phyloP scores from a whole-genome alignment of 805 yeast species.

The Saturnispora zaruensis region DNA sequence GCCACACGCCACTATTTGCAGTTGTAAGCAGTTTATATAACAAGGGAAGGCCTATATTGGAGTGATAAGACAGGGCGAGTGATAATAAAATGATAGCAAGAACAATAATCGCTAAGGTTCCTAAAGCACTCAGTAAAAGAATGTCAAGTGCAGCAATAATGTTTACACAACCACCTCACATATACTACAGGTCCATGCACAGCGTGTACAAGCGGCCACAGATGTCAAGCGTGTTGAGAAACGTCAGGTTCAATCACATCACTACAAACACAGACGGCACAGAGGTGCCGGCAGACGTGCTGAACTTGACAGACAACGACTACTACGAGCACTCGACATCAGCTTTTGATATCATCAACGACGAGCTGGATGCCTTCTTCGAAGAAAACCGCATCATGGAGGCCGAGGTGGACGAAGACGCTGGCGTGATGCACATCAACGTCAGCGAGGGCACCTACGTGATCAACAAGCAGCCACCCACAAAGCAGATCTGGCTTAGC shows the following conservation, averaged over 20 bases:
- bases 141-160: slow-evolving; percentile 1
- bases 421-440: slow-evolving; percentile 73
- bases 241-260: slow-evolving; percentile 21
- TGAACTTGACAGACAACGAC: slow-evolving; percentile 37
- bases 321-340: slow-evolving; percentile 60
- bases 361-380: slow-evolving; percentile 56
- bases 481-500: slow-evolving; percentile 91
- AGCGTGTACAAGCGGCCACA: not conserved
- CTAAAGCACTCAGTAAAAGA: not conserved
- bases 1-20: not conserved
- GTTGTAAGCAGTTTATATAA: not conserved
- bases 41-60: too few species aligned
- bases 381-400: slow-evolving; percentile 39
- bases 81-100: not conserved
- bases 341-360: slow-evolving; percentile 61
- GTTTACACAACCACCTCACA: not conserved
- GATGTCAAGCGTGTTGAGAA: slow-evolving; percentile 1
- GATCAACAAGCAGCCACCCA: slow-evolving; percentile 95
- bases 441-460: slow-evolving; percentile 80
- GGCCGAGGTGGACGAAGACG: slow-evolving; percentile 65
- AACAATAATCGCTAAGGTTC: not conserved
- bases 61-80: too few species aligned
- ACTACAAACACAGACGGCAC: slow-evolving; percentile 43
- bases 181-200: not conserved
- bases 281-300: slow-evolving; percentile 43